Base-by-base conservation (phyloP, 495 filamentous ascomycete genomes). In the Aspergillus coremiiformis region DNA sequence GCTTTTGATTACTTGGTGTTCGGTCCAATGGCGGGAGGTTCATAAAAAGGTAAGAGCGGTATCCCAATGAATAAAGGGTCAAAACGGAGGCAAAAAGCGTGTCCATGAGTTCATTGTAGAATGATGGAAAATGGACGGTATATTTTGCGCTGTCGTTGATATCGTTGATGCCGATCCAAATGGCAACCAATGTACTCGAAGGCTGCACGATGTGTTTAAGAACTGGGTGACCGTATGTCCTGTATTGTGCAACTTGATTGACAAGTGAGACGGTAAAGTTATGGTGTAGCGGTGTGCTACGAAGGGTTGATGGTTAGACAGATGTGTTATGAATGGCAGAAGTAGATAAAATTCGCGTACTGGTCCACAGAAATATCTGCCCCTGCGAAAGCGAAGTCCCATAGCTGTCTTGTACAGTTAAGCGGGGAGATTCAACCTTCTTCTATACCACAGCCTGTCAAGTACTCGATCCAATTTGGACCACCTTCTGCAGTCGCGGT, bases 381-480 rank as follows among this genome's bases (percentile, higher is more conserved):
- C 0, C 78, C 77, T 20, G 71, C 77, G 53, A 79, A 81, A 4
- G 78, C 75, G 61, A 79, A 81, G 47, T 81, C 73, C 76, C 76
- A 81, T 8, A 79, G 68, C 46, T 79, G 71, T 30, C 56, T 68
- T 24, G 61, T 47, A 58, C 77, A 76, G 23, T 46, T 61, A 19
- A 51, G 47, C 2, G 74, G 75, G 6, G 65, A 65, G 23, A 61
- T 70, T 0, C 71, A 44, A 8, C 68, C 71, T 19, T 71, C 54
- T 24, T 64, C 17, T 15, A 63, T 9, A 12, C 68, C 74, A 53
- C 77, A 81, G 9, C 62, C 57, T 15, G 74, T 78, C 21, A 78
- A 60, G 47, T 63, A 76, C 57, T 76, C 71, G 29, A 77, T 62
- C 73, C 73, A 78, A 56, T 78, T 77, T 2, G 73, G 73, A 5